phyloP scores from a whole-genome alignment of 257 asterid species.

The Solanum medicagineum region DNA sequence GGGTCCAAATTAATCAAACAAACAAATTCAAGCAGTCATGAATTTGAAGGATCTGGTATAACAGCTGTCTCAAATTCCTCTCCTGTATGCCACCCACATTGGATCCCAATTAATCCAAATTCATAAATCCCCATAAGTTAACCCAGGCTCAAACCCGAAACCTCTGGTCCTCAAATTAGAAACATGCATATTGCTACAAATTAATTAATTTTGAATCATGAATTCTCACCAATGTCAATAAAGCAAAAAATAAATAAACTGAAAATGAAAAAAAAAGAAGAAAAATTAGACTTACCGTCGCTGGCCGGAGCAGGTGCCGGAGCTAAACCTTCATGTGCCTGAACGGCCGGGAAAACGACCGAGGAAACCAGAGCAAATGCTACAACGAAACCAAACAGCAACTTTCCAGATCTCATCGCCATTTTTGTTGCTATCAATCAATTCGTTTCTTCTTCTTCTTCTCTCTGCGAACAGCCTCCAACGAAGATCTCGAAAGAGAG shows the following conservation, averaged over 20 bases:
- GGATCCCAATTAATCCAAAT: no score
- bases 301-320: constrained; percentile 65
- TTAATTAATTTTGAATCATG: neutral
- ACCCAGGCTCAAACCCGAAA: no score
- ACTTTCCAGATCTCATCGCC: constrained; percentile 15
- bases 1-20: neutral
- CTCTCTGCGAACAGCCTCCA: constrained; percentile 8
- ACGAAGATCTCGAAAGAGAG: neutral
- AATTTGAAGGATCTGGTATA: neutral
- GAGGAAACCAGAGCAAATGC: constrained; percentile 27
- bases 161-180: neutral
- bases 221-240: neutral
- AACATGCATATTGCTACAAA: neutral
- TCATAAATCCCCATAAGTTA: no score
- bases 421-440: constrained; percentile 2
- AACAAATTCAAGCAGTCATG: neutral
- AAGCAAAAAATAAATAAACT: neutral
- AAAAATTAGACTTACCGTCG: constrained; percentile 33
- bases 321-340: constrained; percentile 31
- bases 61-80: neutral
- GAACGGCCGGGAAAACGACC: constrained; percentile 34
- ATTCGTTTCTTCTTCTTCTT: neutral
- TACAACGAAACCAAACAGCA: constrained; percentile 20
- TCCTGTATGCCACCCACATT: no score
- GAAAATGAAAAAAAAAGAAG: neutral